phyloP scores from a whole-genome alignment of 257 asterid species.

The Euphrasia confusa region DNA sequence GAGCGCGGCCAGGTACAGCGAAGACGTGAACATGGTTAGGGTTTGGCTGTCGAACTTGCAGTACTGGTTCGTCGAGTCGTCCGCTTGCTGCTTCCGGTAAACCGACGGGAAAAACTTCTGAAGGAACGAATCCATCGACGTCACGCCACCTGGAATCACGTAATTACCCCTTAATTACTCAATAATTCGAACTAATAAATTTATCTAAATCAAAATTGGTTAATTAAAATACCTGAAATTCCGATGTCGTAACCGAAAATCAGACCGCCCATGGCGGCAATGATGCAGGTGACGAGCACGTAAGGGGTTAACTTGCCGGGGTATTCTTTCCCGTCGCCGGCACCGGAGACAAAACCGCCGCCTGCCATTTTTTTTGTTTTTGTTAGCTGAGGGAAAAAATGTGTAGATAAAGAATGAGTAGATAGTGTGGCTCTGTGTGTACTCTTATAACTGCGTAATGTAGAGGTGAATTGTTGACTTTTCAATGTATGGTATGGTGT shows the following conservation, averaged over 20 bases:
- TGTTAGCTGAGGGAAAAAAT: background rate
- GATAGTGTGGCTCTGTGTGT: too few relatives aligned
- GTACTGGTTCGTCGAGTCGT: slow-evolving; percentile 36
- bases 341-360: slow-evolving; percentile 41
- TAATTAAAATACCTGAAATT: slow-evolving; percentile 39
- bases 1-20: slow-evolving; percentile 61
- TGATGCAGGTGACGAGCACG: slow-evolving; percentile 50
- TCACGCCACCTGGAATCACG: slow-evolving; percentile 47
- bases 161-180: too few relatives aligned
- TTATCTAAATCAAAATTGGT: too few relatives aligned
- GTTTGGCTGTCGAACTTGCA: slow-evolving; percentile 48
- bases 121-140: slow-evolving; percentile 57
- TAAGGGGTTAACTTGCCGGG: slow-evolving; percentile 52
- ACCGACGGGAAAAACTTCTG: slow-evolving; percentile 44
- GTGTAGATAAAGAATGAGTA: too few relatives aligned
- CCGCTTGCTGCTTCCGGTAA: slow-evolving; percentile 27
- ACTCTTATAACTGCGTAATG: too few relatives aligned
- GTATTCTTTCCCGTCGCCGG: slow-evolving; percentile 41
- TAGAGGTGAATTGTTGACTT: too few relatives aligned
- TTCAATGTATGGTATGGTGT: too few relatives aligned
- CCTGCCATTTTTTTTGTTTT: slow-evolving; percentile 17
- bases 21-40: slow-evolving; percentile 54
- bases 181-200: too few relatives aligned
- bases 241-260: slow-evolving; percentile 71
- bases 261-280: slow-evolving; percentile 77